Evolutionary conservation across 2,329 filamentous ascomycete genomes (phyloP).

Genomic region (Aureobasidium sp.): DNA sequence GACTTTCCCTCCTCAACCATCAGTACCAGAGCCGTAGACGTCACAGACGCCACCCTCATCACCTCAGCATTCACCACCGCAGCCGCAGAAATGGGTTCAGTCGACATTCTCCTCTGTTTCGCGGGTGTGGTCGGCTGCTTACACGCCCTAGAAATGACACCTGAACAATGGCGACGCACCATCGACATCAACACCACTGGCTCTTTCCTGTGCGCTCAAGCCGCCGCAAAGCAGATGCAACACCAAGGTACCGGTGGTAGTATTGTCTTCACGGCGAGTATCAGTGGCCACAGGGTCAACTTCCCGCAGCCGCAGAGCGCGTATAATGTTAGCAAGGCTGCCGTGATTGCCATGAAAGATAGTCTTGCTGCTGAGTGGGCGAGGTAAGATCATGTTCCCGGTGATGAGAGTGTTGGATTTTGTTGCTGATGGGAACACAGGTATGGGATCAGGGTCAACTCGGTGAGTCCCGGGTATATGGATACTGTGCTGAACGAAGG

Average conservation of each 20-base stretch:
- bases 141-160: constrained; percentile 53
- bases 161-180: constrained; percentile 54
- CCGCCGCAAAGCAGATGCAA: constrained; percentile 52
- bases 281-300: constrained; percentile 63
- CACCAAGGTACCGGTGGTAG: constrained; percentile 46
- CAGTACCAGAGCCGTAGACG: constrained; percentile 48
- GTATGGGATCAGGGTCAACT: constrained; percentile 65
- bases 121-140: constrained; percentile 61
- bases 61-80: constrained; percentile 37
- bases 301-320: constrained; percentile 60
- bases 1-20: constrained; percentile 52
- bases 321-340: constrained; percentile 61
- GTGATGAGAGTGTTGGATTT: constrained; percentile 21
- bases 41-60: constrained; percentile 49
- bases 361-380: constrained; percentile 69
- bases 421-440: constrained; percentile 18
- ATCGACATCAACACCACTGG: constrained; percentile 69
- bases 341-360: constrained; percentile 55
- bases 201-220: constrained; percentile 63
- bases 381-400: constrained; percentile 33
- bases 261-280: constrained; percentile 61
- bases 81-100: constrained; percentile 39
- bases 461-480: constrained; percentile 68
- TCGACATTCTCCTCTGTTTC: constrained; percentile 56
- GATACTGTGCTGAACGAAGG: constrained; percentile 62